Evolutionary conservation across 352 stramenopile species (phyloP).

Genomic region (Globisporangium cystogenes): DNA sequence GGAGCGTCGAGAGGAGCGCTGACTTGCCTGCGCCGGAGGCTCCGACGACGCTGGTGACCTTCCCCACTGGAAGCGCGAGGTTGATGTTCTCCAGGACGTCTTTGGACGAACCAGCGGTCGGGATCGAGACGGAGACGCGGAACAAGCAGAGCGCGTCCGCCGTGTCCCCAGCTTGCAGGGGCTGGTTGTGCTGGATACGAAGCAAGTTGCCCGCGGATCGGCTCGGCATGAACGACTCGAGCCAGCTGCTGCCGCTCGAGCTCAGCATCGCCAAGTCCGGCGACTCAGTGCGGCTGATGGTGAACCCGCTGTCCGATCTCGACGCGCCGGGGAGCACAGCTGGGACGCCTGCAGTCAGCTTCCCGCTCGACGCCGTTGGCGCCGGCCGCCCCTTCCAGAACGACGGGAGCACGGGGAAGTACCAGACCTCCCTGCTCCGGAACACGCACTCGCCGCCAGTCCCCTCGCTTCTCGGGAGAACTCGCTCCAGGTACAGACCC

Average conservation of each 20-base stretch:
- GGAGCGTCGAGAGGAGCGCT: conserved; percentile 13
- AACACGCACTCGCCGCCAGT: conserved; percentile 22
- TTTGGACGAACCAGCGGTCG: conserved; percentile 2
- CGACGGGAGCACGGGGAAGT: conserved; percentile 73
- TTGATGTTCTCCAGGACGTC: conserved; percentile 12
- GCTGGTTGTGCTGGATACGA: not conserved
- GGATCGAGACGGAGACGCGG: conserved; percentile 6
- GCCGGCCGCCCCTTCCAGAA: conserved; percentile 50
- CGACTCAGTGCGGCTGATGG: not conserved
- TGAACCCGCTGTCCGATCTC: not conserved
- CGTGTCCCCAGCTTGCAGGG: not conserved
- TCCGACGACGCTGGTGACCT: conserved; percentile 13
- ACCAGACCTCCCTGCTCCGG: conserved; percentile 49
- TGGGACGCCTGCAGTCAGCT: conserved; percentile 44
- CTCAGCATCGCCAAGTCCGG: conserved; percentile 19
- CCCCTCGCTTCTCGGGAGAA: conserved; percentile 57
- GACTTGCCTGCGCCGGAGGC: conserved; percentile 8
- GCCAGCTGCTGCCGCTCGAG: not conserved
- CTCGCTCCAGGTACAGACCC: conserved; percentile 83
- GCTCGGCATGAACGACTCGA: conserved; percentile 1
- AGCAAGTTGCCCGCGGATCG: not conserved
- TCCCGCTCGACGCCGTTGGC: conserved; percentile 31
- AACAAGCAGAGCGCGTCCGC: conserved; percentile 7
- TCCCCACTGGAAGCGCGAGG: conserved; percentile 6
- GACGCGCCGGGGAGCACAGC: conserved; percentile 23